Evolutionary conservation across 495 filamentous ascomycete genomes (phyloP).

Genomic region (Neurospora africana): DNA sequence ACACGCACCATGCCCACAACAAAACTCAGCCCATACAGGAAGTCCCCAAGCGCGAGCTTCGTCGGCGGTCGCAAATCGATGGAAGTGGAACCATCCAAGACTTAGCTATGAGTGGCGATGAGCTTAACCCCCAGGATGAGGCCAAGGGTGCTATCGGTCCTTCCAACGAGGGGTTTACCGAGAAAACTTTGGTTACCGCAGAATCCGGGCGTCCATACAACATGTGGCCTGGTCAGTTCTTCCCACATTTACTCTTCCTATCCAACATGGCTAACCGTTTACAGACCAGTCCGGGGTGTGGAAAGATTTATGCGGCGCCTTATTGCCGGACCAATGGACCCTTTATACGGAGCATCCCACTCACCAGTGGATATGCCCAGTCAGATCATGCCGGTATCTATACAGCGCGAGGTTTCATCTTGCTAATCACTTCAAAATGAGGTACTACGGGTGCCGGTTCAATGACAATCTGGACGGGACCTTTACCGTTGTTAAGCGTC

Average conservation of each 20-base stretch:
- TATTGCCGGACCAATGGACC: slow-evolving; percentile 10
- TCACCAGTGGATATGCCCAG: slow-evolving; percentile 16
- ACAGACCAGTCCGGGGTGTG: slow-evolving; percentile 1
- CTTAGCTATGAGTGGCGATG: not conserved
- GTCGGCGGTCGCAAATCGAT: not conserved
- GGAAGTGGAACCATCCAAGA: not conserved
- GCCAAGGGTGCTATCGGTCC: not conserved
- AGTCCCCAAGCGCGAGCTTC: not conserved
- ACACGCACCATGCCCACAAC: not conserved
- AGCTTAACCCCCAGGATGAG: not conserved
- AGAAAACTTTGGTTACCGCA: not conserved
- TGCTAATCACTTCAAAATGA: slow-evolving; percentile 13
- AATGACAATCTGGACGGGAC: slow-evolving; percentile 18
- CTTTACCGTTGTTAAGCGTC: slow-evolving; percentile 1
- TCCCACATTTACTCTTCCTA: not conserved
- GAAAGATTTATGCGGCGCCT: not conserved
- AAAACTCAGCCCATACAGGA: not conserved
- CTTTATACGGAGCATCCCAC: not conserved
- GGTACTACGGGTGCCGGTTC: slow-evolving; percentile 2
- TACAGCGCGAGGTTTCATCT: not conserved
- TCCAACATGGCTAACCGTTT: not conserved
- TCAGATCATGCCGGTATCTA: slow-evolving; percentile 10
- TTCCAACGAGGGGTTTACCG: not conserved
- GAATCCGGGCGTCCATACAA: slow-evolving; percentile 11
- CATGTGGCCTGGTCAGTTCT: slow-evolving; percentile 8